These are phyloP conservation scores for Pythium folliculosum DNA, from an alignment of 352 stramenopile genomes.

Conservation along the genomic window DNA sequence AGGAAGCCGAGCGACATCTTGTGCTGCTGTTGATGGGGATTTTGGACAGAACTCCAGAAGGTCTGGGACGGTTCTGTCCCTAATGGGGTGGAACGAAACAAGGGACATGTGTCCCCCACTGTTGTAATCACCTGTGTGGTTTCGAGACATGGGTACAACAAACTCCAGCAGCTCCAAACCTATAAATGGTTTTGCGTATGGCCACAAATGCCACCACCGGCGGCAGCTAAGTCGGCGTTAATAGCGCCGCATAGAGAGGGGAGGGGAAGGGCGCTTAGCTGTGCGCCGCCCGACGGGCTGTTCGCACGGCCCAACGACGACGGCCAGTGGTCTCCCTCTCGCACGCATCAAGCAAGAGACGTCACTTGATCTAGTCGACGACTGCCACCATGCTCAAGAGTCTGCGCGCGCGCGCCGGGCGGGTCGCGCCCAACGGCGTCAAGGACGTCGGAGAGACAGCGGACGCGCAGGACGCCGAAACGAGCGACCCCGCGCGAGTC, in stretches of 20 bases:
- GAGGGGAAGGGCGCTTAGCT: too few relatives aligned
- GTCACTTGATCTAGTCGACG: background rate
- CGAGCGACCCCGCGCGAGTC: too few relatives aligned
- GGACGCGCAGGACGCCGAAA: too few relatives aligned
- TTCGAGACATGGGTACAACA: constrained; percentile 19
- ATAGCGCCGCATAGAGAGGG: background rate
- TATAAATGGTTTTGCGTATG: background rate
- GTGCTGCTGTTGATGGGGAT: background rate
- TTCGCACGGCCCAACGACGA: background rate
- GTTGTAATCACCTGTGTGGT: background rate
- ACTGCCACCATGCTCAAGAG: constrained; percentile 8
- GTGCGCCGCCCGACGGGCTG: background rate
- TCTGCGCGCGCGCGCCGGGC: constrained; percentile 12
- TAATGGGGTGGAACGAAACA: constrained; percentile 3
- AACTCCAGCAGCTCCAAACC: background rate
- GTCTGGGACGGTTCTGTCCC: too few relatives aligned
- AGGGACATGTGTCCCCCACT: background rate
- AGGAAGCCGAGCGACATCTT: constrained; percentile 91
- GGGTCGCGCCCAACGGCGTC: constrained; percentile 18
- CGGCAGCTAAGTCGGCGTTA: background rate
- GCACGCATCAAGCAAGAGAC: background rate
- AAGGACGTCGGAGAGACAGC: background rate
- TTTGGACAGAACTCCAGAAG: too few relatives aligned
- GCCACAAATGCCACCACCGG: too few relatives aligned
- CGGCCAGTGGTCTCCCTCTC: background rate